Evolutionary conservation across 1,139 yeast species (phyloP).

Genomic region (Pichia sp.): DNA sequence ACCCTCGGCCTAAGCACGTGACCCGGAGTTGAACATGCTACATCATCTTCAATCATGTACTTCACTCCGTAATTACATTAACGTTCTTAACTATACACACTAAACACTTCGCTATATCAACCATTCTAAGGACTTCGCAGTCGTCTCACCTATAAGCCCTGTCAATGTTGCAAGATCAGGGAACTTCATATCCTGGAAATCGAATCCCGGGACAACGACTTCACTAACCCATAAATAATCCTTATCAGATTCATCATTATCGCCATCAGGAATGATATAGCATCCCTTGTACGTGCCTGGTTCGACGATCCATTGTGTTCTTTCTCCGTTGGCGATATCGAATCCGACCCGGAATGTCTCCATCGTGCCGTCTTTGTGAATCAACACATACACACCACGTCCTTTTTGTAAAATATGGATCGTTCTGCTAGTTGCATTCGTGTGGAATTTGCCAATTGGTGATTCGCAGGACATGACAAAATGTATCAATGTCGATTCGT

Average conservation of each 20-base stretch:
- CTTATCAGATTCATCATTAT: constrained; percentile 25
- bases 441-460: constrained; percentile 46
- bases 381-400: constrained; percentile 46
- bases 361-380: constrained; percentile 44
- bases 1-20: constrained; percentile 1
- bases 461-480: constrained; percentile 45
- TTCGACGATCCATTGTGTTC: constrained; percentile 53
- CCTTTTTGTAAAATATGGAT: constrained; percentile 50
- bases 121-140: constrained; percentile 35
- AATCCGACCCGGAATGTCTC: constrained; percentile 49
- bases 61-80: too few relatives aligned
- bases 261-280: constrained; percentile 36
- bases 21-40: background rate
- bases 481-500: constrained; percentile 40
- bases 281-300: constrained; percentile 53
- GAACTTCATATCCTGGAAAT: constrained; percentile 47
- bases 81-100: background rate
- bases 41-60: too few relatives aligned
- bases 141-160: constrained; percentile 36
- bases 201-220: constrained; percentile 55
- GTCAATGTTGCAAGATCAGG: constrained; percentile 34
- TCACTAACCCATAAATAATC: constrained; percentile 48
- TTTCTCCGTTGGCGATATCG: constrained; percentile 41
- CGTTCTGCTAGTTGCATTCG: constrained; percentile 42
- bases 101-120: too few relatives aligned